These are phyloP conservation scores for Zygoascus ofunaensis DNA, from an alignment of 805 yeast species.

Conservation along the genomic window DNA sequence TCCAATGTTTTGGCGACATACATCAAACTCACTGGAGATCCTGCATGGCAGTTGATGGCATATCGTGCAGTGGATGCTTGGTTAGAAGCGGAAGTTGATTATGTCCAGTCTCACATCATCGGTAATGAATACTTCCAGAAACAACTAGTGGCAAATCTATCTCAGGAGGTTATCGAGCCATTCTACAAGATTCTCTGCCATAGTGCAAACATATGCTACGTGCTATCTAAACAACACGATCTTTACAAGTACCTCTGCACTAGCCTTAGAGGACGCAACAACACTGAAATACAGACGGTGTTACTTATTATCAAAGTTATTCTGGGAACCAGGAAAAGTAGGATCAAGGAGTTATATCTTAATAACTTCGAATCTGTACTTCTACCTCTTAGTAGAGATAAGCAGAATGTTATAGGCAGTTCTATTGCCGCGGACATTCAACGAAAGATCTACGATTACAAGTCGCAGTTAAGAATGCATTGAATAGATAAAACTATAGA, in stretches of 20 bases:
- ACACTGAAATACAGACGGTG: not conserved
- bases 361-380: not conserved
- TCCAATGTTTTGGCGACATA: conserved; percentile 33
- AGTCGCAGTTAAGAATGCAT: not conserved
- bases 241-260: not conserved
- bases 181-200: conserved; percentile 2
- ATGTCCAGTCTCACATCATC: conserved; percentile 6
- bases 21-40: conserved; percentile 36
- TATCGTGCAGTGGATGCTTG: conserved; percentile 39
- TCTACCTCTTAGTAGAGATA: not conserved
- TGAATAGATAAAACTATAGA: not conserved
- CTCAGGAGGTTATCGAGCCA: conserved; percentile 6
- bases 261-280: not conserved
- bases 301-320: not conserved
- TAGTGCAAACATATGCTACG: conserved; percentile 2
- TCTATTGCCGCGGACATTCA: not conserved
- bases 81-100: conserved; percentile 24
- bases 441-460: not conserved
- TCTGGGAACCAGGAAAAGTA: not conserved
- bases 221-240: not conserved
- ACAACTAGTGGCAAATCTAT: conserved; percentile 14
- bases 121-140: not conserved
- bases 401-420: not conserved
- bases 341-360: not conserved
- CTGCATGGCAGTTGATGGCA: conserved; percentile 51